Evolutionary conservation across 768 basidiomycete genomes (phyloP).

Genomic region (Amanita subjunquillea): DNA sequence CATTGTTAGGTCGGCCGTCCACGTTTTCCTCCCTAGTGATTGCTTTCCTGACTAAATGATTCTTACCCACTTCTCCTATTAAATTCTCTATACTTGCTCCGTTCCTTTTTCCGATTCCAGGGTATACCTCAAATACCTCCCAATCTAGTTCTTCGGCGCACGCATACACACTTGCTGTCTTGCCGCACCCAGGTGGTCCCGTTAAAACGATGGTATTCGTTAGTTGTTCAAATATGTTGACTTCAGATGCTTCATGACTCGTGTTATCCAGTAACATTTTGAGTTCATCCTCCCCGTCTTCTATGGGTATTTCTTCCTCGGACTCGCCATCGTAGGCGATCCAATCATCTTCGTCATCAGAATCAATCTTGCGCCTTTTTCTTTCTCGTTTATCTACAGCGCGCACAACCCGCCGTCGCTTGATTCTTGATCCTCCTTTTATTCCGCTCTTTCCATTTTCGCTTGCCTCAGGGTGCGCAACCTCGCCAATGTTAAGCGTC

Average conservation of each 20-base stretch:
- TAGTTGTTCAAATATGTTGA: slow-evolving; percentile 31
- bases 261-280: too few species aligned
- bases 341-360: slow-evolving; percentile 52
- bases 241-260: slow-evolving; percentile 1
- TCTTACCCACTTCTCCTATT: slow-evolving; percentile 89
- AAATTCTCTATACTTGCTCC: slow-evolving; percentile 68
- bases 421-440: slow-evolving; percentile 21
- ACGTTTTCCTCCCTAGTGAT: slow-evolving; percentile 8
- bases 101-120: slow-evolving; percentile 86
- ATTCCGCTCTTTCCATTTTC: slow-evolving; percentile 13
- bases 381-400: slow-evolving; percentile 35
- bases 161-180: slow-evolving; percentile 88
- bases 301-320: slow-evolving; percentile 16
- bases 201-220: slow-evolving; percentile 80
- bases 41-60: slow-evolving; percentile 60
- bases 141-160: slow-evolving; percentile 90
- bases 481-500: slow-evolving; percentile 37
- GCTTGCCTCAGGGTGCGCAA: slow-evolving; percentile 5
- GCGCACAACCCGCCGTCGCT: slow-evolving; percentile 52
- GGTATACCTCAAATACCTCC: slow-evolving; percentile 95
- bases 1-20: slow-evolving; percentile 1
- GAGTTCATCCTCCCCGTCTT: slow-evolving; percentile 23
- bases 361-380: slow-evolving; percentile 45
- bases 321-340: slow-evolving; percentile 36
- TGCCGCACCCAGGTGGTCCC: slow-evolving; percentile 81